Conservation (phyloP, 257 asterid species). For the Lithospermum erythrorhizon region DNA sequence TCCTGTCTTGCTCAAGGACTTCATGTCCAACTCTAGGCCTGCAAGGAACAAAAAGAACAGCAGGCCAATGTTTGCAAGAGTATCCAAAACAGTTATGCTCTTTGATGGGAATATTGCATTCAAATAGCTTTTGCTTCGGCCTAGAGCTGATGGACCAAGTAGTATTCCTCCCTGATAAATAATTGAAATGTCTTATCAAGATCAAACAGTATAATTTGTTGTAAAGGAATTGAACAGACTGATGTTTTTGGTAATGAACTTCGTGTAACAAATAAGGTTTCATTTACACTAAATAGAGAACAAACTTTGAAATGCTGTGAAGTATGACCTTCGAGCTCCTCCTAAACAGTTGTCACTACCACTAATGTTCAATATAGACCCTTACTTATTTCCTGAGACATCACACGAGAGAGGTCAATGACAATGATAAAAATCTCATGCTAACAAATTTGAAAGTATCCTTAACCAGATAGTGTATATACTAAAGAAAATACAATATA, state of each 20-base stretch:
- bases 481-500: too few relatives aligned
- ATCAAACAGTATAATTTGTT: background rate
- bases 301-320: background rate
- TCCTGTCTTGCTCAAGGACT: slow-evolving; percentile 41
- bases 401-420: background rate
- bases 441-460: background rate
- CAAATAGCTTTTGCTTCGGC: slow-evolving; percentile 39
- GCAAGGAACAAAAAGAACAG: slow-evolving; percentile 68
- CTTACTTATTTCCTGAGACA: background rate
- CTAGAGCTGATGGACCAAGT: slow-evolving; percentile 83
- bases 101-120: slow-evolving; percentile 45
- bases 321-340: background rate
- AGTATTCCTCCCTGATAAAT: slow-evolving; percentile 60
- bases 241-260: background rate
- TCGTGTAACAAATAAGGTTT: background rate
- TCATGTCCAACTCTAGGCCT: slow-evolving; percentile 59
- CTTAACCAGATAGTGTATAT: too few relatives aligned
- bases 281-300: background rate
- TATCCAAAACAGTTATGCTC: slow-evolving; percentile 66
- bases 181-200: background rate
- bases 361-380: background rate
- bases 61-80: slow-evolving; percentile 70
- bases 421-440: background rate
- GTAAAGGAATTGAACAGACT: background rate
- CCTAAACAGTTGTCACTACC: background rate